These are phyloP conservation scores for Alternaria infectoria DNA, from an alignment of 2,329 filamentous ascomycete species.

Conservation along the genomic window DNA sequence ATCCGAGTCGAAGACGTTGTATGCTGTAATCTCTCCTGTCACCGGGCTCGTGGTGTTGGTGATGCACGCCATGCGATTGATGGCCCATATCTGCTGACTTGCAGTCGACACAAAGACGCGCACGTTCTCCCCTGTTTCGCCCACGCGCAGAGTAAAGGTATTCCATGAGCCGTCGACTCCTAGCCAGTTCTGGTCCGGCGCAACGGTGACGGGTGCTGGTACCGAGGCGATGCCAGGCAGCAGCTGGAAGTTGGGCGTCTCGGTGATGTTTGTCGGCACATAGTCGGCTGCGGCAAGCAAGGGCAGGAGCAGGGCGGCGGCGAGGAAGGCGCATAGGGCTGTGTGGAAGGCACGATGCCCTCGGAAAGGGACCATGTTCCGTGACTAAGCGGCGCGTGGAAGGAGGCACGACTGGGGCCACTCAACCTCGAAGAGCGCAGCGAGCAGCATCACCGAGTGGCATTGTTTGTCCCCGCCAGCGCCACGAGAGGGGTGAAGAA, in stretches of 20 bases:
- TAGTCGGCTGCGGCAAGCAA: constrained; percentile 25
- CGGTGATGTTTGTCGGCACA: constrained; percentile 31
- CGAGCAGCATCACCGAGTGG: constrained; percentile 33
- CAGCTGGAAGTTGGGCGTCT: constrained; percentile 24
- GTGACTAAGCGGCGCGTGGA: constrained; percentile 26
- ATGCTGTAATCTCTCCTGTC: constrained; percentile 29
- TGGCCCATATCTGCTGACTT: constrained; percentile 73
- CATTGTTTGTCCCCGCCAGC: constrained; percentile 28
- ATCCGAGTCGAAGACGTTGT: constrained; percentile 25
- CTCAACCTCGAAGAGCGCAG: constrained; percentile 30
- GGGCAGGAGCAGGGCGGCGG: constrained; percentile 23
- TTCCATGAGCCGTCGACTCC: constrained; percentile 64
- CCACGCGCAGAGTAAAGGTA: constrained; percentile 67
- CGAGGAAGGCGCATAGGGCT: constrained; percentile 19
- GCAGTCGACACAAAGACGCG: constrained; percentile 69
- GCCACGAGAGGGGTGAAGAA: constrained; percentile 17
- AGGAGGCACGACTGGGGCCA: constrained; percentile 23
- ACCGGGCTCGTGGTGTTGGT: constrained; percentile 55
- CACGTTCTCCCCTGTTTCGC: constrained; percentile 60
- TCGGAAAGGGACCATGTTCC: constrained; percentile 30
- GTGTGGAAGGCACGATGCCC: constrained; percentile 23
- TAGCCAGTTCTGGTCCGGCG: constrained; percentile 47
- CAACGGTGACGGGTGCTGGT: constrained; percentile 40
- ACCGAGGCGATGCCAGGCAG: constrained; percentile 26
- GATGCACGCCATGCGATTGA: constrained; percentile 50